Evolutionary conservation across 192 early-diverging fungal species (phyloP).

Genomic region (Umbelopsis sp.): DNA sequence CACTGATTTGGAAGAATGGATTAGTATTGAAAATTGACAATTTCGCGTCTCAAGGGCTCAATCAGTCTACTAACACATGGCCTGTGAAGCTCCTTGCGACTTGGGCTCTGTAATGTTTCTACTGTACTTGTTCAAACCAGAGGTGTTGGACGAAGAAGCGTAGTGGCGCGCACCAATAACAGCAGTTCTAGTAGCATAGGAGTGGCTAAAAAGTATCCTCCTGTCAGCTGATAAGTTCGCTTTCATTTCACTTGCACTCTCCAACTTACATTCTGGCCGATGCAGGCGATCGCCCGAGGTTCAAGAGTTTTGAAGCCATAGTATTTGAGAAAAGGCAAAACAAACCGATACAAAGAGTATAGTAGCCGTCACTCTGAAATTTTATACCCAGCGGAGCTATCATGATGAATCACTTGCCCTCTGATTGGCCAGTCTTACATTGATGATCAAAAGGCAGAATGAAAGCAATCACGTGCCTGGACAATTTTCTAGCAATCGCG

Average conservation of each 20-base stretch:
- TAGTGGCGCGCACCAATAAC: conserved; percentile 29
- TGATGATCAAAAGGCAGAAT: conserved; percentile 6
- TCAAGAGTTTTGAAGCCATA: conserved; percentile 11
- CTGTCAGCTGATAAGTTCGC: not conserved
- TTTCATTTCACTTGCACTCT: not conserved
- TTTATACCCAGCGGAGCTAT: conserved; percentile 8
- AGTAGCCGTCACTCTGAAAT: conserved; percentile 6
- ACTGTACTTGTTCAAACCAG: conserved; percentile 81
- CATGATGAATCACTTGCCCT: conserved; percentile 2
- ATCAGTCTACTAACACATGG: conserved; percentile 77
- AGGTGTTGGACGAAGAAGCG: conserved; percentile 28
- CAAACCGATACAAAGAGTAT: not conserved
- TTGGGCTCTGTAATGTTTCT: conserved; percentile 91
- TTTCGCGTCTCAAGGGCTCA: not conserved
- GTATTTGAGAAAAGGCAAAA: not conserved
- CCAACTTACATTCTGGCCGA: conserved; percentile 10
- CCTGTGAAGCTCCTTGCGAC: conserved; percentile 94
- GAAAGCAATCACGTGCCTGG: not conserved
- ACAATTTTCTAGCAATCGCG: not conserved
- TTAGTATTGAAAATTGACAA: not conserved
- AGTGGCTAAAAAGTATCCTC: not conserved
- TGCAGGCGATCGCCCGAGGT: not conserved
- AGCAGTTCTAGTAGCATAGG: conserved; percentile 17
- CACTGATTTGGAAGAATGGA: conserved; percentile 44
- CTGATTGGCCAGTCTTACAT: not conserved